Evolutionary conservation across 2,329 filamentous ascomycete genomes (phyloP).

Genomic region (Dothidotthia symphoricarpi): DNA sequence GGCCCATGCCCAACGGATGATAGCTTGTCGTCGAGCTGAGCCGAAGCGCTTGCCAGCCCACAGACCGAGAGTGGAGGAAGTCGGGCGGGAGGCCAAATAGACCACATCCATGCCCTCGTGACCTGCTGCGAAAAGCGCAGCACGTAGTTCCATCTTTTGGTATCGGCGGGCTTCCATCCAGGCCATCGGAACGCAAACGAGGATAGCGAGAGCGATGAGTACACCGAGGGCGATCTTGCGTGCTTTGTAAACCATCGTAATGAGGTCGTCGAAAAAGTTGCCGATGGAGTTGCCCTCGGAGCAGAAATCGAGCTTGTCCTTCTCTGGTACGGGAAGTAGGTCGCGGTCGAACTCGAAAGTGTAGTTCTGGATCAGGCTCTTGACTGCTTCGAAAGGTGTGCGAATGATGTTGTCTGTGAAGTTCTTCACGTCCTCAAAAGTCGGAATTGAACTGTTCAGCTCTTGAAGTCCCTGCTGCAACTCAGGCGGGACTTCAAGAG

Average conservation of each 20-base stretch:
- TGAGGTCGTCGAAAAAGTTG: conserved; percentile 76
- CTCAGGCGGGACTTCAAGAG: conserved; percentile 66
- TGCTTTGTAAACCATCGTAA: conserved; percentile 64
- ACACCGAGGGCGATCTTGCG: conserved; percentile 75
- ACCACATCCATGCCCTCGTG: conserved; percentile 84
- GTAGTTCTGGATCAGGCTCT: conserved; percentile 65
- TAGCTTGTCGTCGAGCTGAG: conserved; percentile 62
- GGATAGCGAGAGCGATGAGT: conserved; percentile 67
- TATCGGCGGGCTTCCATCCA: conserved; percentile 77
- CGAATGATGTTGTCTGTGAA: conserved; percentile 72
- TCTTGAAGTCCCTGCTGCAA: conserved; percentile 68
- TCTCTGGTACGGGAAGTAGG: conserved; percentile 78
- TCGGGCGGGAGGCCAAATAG: conserved; percentile 80
- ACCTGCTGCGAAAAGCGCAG: conserved; percentile 64
- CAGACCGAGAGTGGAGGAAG: conserved; percentile 70
- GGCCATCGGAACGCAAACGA: conserved; percentile 75
- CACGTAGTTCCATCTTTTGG: conserved; percentile 68
- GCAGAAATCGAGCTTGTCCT: conserved; percentile 83
- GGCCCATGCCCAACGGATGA: conserved; percentile 78
- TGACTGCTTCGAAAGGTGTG: conserved; percentile 78
- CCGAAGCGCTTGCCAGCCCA: conserved; percentile 65
- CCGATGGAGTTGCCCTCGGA: conserved; percentile 78
- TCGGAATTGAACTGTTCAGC: conserved; percentile 77
- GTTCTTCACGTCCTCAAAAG: conserved; percentile 80
- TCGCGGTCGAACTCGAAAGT: conserved; percentile 75